A percentile compares a stretch with the other conserved stretches of the same genome.
These are phyloP conservation scores for Smallanthus sonchifolius DNA, from an alignment of 129 eudicot species.

Conservation along the genomic window DNA sequence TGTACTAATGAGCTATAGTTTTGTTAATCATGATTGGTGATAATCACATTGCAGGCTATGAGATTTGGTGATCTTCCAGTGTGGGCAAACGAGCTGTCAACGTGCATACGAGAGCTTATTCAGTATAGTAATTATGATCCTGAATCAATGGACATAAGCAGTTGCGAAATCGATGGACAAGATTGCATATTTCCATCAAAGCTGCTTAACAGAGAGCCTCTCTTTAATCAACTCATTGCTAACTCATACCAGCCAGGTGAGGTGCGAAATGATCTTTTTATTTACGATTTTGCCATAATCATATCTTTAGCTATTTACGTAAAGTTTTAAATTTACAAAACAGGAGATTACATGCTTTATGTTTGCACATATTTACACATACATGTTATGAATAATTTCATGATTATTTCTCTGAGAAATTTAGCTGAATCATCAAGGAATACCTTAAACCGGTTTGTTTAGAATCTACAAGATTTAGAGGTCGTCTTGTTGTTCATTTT, in stretches of 20 bases:
- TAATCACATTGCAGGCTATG: slow-evolving; percentile 73
- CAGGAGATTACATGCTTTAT: background rate
- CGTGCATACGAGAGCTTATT: slow-evolving; percentile 45
- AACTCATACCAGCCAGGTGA: slow-evolving; percentile 97
- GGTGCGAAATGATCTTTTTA: slow-evolving; percentile 49
- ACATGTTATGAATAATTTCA: background rate
- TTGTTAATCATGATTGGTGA: background rate
- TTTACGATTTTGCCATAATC: background rate
- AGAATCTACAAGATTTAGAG: no score
- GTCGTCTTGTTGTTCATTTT: no score
- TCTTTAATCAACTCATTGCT: slow-evolving; percentile 80
- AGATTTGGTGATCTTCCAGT: slow-evolving; percentile 91
- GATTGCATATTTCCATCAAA: slow-evolving; percentile 52
- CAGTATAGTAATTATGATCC: slow-evolving; percentile 27
- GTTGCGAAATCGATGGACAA: slow-evolving; percentile 25
- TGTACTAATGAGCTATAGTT: background rate
- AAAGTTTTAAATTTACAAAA: background rate
- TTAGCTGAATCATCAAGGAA: no score
- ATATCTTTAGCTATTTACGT: background rate
- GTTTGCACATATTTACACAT: no score
- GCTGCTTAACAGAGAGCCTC: slow-evolving; percentile 69
- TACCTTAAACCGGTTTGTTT: no score
- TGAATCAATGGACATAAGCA: slow-evolving; percentile 26
- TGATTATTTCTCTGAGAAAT: background rate
- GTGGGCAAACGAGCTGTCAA: slow-evolving; percentile 78